These are phyloP conservation scores for Acacia melanoxylon DNA, from an alignment of 306 rosid species.

Conservation along the genomic window DNA sequence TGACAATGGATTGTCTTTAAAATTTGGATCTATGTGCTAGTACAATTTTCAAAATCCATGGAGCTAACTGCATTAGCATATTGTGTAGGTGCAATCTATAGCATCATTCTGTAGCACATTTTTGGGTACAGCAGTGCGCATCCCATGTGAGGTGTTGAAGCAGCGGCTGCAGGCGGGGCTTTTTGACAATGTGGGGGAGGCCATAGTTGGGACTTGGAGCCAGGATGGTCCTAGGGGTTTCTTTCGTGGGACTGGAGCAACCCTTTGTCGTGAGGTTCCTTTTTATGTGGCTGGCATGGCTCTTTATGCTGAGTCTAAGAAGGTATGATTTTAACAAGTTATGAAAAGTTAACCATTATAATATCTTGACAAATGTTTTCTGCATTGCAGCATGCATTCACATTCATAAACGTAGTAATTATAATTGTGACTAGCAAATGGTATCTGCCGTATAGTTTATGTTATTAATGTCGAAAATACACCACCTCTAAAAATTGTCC, in stretches of 20 bases:
- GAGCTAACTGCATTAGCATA: constrained; percentile 30
- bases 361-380: not conserved
- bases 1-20: constrained; percentile 7
- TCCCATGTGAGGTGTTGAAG: constrained; percentile 96
- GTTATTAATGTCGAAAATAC: not conserved
- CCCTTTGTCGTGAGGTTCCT: constrained; percentile 99
- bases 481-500: not conserved
- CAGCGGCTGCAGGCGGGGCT: constrained; percentile 98
- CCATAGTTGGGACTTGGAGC: constrained; percentile 82
- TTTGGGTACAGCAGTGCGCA: constrained; percentile 96
- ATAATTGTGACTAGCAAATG: not conserved
- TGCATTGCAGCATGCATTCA: not conserved
- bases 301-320: constrained; percentile 93
- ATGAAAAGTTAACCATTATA: not conserved
- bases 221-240: constrained; percentile 96
- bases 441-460: not conserved
- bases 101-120: constrained; percentile 95
- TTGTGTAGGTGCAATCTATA: constrained; percentile 81
- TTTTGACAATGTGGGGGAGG: constrained; percentile 86
- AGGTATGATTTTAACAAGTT: constrained; percentile 50
- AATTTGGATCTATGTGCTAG: not conserved
- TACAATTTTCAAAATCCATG: constrained; percentile 1
- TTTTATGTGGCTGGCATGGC: constrained; percentile 99
- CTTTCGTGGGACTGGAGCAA: constrained; percentile 99
- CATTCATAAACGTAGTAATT: not conserved